Evolutionary conservation across 1,284 basidiomycete genomes (phyloP).

Genomic region (Xanthoconium separans): DNA sequence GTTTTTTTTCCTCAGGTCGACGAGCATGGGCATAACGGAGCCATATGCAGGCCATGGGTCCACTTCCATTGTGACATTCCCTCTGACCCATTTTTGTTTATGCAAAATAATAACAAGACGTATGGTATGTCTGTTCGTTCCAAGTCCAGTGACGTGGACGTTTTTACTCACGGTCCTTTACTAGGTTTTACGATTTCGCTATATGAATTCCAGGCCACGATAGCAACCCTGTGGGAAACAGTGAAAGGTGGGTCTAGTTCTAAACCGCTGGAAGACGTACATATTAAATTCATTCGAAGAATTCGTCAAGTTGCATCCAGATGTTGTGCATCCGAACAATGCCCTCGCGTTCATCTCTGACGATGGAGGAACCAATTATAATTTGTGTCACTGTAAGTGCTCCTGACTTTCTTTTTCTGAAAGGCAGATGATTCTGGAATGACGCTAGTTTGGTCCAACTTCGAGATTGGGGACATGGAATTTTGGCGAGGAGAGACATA

Average conservation of each 20-base stretch:
- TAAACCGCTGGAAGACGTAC: background rate
- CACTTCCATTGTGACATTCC: slow-evolving; percentile 75
- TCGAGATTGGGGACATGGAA: slow-evolving; percentile 82
- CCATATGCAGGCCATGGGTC: slow-evolving; percentile 55
- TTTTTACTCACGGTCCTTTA: background rate
- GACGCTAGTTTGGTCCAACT: slow-evolving; percentile 73
- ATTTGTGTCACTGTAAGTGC: slow-evolving; percentile 79
- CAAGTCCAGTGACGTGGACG: background rate
- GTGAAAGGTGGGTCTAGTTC: slow-evolving; percentile 53
- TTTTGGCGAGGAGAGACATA: slow-evolving; percentile 84
- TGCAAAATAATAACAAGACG: slow-evolving; percentile 74
- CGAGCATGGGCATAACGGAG: slow-evolving; percentile 3
- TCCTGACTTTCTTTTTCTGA: background rate
- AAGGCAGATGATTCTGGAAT: background rate
- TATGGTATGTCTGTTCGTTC: slow-evolving; percentile 49
- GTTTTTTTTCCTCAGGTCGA: slow-evolving; percentile 11
- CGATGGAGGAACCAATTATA: slow-evolving; percentile 67
- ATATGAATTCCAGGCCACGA: slow-evolving; percentile 77
- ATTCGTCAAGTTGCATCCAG: slow-evolving; percentile 46
- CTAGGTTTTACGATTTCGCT: slow-evolving; percentile 77
- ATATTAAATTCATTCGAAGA: slow-evolving; percentile 34
- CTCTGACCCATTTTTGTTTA: slow-evolving; percentile 79
- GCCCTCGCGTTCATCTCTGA: slow-evolving; percentile 73
- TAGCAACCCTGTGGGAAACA: slow-evolving; percentile 73
- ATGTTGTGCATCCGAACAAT: slow-evolving; percentile 67